Evolutionary conservation across 129 eudicot genomes (phyloP), one percentile per base, ranked within the genome.

Genomic region (Ambrosia artemisiifolia): DNA sequence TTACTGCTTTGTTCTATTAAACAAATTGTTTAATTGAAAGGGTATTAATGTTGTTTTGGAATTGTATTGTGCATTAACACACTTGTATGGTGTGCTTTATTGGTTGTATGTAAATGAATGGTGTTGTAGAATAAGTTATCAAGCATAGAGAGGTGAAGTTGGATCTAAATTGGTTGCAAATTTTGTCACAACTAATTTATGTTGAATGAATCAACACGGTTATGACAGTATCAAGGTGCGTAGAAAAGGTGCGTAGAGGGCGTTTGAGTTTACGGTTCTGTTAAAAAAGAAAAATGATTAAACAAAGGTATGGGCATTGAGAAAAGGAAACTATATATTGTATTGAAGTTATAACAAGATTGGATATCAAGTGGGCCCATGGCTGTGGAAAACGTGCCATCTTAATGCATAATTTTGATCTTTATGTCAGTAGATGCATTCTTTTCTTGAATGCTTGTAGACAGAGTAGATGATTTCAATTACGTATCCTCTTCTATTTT

Each of bases 321-420:
- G n/a, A 55, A 71, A 14, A 14, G 75, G 67, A 71, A 71, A 56
- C 42, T 7, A 55, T 73, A 47, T 19, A 18, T 7, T 16, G 65
- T 33, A 42, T 53, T 40, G 65, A 60, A 60, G 38, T 24, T 43
- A 14, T 56, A 47, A 17, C 43, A 40, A 40, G 44, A 54, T 49
- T 67, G 35, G 75, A 72, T 68, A 40, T 61, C 43, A 18, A 47
- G 63, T 62, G 82, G 81, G 35, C 76, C 79, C 82, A 66, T 20
- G 34, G 55, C 55, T 20, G 67, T 71, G 82, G 66, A 75, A 80
- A 51, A 62, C 69, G 75, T 81, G 80, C 69, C 71, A 50, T 51
- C 43, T 46, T 67, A 8, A 30, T 56, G 63, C 32, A 49, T 62
- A 8, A 19, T 74, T 74, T 24, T 66, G 64, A 61, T 70, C 44